Evolutionary conservation across 805 yeast genomes (phyloP), one percentile per base, ranked within the genome.

Genomic region (Jamesozyma jinghongensis): DNA sequence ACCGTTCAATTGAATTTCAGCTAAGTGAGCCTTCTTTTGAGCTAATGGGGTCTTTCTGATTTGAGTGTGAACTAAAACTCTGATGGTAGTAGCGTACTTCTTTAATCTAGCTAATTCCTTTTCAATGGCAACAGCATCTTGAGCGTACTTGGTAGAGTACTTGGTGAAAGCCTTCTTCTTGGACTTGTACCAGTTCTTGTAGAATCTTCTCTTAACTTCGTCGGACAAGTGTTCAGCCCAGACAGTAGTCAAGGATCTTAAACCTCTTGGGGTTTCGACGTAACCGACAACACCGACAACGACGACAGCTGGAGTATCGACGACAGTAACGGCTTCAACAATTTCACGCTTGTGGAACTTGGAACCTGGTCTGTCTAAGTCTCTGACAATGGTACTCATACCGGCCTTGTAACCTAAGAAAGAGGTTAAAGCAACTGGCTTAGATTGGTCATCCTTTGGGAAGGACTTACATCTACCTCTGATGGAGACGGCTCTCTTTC

Each of bases 131-230:
- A 82, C 79, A 67, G 86, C 87, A 66, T 79, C 84, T 69, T 80
- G 77, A 62, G 97, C 84, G 83, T 88, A 90, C 81, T 92, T 90
- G 73, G 92, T 83, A 71, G 97, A 83, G 86, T 92, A 92, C 77
- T 90, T 88, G 85, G 97, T 85, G 94, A 92, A 92, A 67, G 98
- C 98, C 90, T 88, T 88, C 95, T 92, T 92, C 90, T 92, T 92
- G 62, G 96, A 82, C 82, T 88, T 88, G 95, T 85, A 92, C 98
- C 98, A 92, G 95, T 90, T 92, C 86, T 88, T 92, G 96, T 92
- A 92, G 95, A 92, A 92, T 80, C 97, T 86, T 81, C 98, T 86
- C 85, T 82, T 90, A 74, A 92, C 80, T 76, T 92, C 98, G 70
- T 92, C 98, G 66, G 95, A 84, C 69, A 92, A 81, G 77, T 92